phyloP scores from a whole-genome alignment of 2,329 filamentous ascomycete species.

The Alternaria gaisen region DNA sequence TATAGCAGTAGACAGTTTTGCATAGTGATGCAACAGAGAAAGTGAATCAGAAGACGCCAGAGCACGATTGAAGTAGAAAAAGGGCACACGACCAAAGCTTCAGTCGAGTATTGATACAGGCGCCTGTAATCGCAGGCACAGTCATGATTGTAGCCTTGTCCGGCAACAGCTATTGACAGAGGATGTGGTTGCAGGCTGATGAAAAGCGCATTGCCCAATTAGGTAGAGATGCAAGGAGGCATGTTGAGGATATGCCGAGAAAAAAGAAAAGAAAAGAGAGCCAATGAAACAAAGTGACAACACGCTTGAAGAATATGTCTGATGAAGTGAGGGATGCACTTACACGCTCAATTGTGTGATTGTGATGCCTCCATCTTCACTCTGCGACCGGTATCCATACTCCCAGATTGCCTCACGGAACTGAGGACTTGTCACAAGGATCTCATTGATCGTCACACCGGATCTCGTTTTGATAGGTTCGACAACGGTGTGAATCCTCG shows the following conservation, averaged over 20 bases:
- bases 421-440: conserved; percentile 90
- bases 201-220: conserved; percentile 19
- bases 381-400: conserved; percentile 77
- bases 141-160: neutral
- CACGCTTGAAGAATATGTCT: neutral
- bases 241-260: neutral
- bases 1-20: neutral
- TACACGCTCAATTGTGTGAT: conserved; percentile 82
- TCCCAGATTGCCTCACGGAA: conserved; percentile 88
- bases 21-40: neutral
- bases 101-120: neutral
- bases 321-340: conserved; percentile 52
- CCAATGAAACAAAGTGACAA: neutral
- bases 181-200: conserved; percentile 5
- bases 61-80: neutral
- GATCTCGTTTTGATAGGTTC: conserved; percentile 65
- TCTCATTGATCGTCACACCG: conserved; percentile 71
- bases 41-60: neutral
- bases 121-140: neutral
- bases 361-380: conserved; percentile 78
- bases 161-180: neutral
- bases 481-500: conserved; percentile 69
- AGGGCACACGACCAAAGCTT: neutral
- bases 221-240: conserved; percentile 9
- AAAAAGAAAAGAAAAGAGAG: conserved; percentile 8